Evolutionary conservation across 2,329 filamentous ascomycete genomes (phyloP), one percentile per base, ranked within the genome.

Genomic region (Fusarium xylarioides): DNA sequence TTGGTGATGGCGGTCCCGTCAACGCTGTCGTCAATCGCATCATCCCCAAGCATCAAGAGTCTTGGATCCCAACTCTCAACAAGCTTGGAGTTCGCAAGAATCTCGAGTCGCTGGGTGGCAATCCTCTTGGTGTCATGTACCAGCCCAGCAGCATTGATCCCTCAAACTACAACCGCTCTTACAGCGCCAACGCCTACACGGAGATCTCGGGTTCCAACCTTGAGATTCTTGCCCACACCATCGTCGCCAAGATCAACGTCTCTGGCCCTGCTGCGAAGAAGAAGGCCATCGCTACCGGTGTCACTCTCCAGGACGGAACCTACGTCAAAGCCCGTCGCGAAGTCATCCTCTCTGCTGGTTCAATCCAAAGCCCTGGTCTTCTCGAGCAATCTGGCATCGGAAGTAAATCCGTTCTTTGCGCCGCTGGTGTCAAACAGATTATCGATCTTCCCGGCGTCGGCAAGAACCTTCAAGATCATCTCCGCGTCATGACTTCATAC

Each of bases 371-470:
- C 2, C 88, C 88, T 3, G 85, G 89, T 42, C 78, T 91, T 3
- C 84, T 91, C 8, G 88, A 89, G 74, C 82, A 89, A 4, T 87
- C 84, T 21, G 89, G 89, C 34, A 83, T 91, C 34, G 89, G 89
- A 5, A 85, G 85, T 2, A 74, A 73, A 12, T 76, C 81, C 0
- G 84, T 90, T 43, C 83, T 91, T 5, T 63, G 82, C 14, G 79
- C 81, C 7, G 82, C 86, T 57, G 79, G 81, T 15, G 88, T 91
- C 65, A 76, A 82, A 1, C 81, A 87, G 10, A 67, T 89, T 28
- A 79, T 84, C 1, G 85, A 91, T 71, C 82, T 88, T 3, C 89
- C 88, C 0, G 89, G 88, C 19, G 89, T 92, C 5, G 90, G 80
- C 1, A 77, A 80, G 21, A 81, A 82, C 30, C 74, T 82, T 4